A percentile compares a stretch with the other conserved stretches of the same genome.
These are phyloP conservation scores for Besnoitia besnoiti DNA, from an alignment of 169 alveolate species.

Conservation along the genomic window DNA sequence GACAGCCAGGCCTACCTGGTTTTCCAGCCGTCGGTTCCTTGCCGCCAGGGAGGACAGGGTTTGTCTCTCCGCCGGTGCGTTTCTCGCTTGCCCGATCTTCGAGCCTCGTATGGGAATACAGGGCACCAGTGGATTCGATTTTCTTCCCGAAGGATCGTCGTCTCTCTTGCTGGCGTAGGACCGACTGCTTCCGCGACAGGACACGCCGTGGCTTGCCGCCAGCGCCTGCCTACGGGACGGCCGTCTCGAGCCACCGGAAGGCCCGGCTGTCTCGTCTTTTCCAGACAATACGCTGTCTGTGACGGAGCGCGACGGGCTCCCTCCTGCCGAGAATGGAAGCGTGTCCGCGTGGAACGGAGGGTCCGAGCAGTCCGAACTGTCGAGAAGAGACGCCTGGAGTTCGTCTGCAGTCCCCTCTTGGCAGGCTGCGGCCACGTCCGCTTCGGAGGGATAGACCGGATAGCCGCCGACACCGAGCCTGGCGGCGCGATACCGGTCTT, in stretches of 20 bases:
- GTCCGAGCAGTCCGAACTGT: neutral
- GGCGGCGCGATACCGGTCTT: neutral
- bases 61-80: neutral
- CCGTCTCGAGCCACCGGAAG: neutral
- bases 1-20: slow-evolving; percentile 31
- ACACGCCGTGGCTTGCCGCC: neutral
- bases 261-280: neutral
- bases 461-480: slow-evolving; percentile 14
- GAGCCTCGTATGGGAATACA: slow-evolving; percentile 26
- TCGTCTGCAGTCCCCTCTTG: neutral
- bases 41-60: slow-evolving; percentile 19
- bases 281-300: neutral
- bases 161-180: neutral
- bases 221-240: neutral
- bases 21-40: slow-evolving; percentile 4
- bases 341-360: neutral
- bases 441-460: slow-evolving; percentile 22
- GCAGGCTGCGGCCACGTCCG: neutral
- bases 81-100: neutral
- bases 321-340: neutral
- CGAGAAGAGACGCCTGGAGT: neutral
- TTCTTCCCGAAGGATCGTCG: neutral
- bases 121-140: neutral
- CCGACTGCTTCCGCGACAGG: neutral
- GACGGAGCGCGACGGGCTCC: neutral